Percentiles rank a stretch among this genome's conserved stretches.
phyloP scores from a whole-genome alignment of 2,329 filamentous ascomycete species.

The Capronia coronata region DNA sequence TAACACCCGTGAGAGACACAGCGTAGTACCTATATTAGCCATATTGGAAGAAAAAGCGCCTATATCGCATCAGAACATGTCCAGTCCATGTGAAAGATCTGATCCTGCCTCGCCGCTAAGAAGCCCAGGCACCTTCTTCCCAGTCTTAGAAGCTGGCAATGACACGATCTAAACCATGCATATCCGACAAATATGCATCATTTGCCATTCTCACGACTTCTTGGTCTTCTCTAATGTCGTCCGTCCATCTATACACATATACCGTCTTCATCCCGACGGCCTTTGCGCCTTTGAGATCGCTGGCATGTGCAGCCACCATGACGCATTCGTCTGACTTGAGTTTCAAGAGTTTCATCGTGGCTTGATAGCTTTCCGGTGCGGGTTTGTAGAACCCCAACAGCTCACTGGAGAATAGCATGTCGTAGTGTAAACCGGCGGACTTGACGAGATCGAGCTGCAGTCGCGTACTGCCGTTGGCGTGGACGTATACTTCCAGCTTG shows the following conservation, averaged over 20 bases:
- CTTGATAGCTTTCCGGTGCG: constrained; percentile 42
- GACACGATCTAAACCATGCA: neutral
- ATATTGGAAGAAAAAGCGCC: no score
- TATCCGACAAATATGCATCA: constrained; percentile 33
- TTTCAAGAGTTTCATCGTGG: constrained; percentile 42
- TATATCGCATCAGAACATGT: no score
- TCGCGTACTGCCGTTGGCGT: constrained; percentile 51
- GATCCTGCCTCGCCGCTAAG: no score
- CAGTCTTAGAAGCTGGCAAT: neutral
- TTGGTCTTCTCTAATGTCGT: constrained; percentile 47
- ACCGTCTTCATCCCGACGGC: constrained; percentile 46
- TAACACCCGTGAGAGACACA: no score
- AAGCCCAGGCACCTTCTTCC: no score
- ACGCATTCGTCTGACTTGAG: constrained; percentile 44
- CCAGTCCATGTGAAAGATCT: no score
- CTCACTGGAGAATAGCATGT: constrained; percentile 50
- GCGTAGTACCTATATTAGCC: no score
- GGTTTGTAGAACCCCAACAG: constrained; percentile 48
- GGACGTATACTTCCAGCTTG: constrained; percentile 43
- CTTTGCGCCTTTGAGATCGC: constrained; percentile 48
- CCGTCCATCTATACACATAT: constrained; percentile 50
- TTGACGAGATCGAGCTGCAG: constrained; percentile 49
- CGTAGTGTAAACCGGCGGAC: constrained; percentile 45
- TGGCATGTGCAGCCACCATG: constrained; percentile 51
- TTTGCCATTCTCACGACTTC: constrained; percentile 37